Evolutionary conservation across 192 early-diverging fungal genomes (phyloP).

Genomic region (Dissophora globulifera): DNA sequence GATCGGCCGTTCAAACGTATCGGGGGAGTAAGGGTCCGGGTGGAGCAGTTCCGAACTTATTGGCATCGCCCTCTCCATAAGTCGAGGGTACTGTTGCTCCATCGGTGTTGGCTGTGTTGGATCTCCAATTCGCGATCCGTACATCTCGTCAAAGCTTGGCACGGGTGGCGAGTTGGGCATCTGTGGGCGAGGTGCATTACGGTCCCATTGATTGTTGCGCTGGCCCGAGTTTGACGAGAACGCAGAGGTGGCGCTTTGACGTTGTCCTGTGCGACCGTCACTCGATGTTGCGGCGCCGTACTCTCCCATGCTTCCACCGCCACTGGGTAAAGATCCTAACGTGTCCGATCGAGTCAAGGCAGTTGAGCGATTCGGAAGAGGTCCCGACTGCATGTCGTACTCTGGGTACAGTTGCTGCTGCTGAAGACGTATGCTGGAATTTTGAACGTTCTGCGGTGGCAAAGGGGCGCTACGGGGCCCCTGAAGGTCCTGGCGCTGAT

Average conservation of each 20-base stretch:
- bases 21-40: conserved; percentile 14
- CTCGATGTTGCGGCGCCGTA: not conserved
- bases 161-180: conserved; percentile 6
- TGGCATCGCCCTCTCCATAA: conserved; percentile 12
- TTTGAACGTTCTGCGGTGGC: conserved; percentile 7
- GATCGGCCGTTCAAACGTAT: conserved; percentile 14
- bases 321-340: conserved; percentile 29
- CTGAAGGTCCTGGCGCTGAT: conserved; percentile 26
- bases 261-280: conserved; percentile 15
- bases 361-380: conserved; percentile 6
- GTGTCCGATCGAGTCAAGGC: conserved; percentile 38
- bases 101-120: not conserved
- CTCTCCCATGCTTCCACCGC: conserved; percentile 36
- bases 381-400: conserved; percentile 15
- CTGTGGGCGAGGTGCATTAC: conserved; percentile 24
- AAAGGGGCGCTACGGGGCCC: conserved; percentile 12
- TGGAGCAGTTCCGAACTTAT: conserved; percentile 14
- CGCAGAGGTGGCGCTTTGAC: conserved; percentile 40
- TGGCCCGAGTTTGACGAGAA: conserved; percentile 30
- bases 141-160: conserved; percentile 11
- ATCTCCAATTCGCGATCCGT: conserved; percentile 8
- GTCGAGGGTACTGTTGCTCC: conserved; percentile 31
- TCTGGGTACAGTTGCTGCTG: conserved; percentile 22
- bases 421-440: not conserved
- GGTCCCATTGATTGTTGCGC: conserved; percentile 26